A percentile compares a stretch with the other conserved stretches of the same genome.
These are phyloP conservation scores for Fusarium newnesense DNA, from an alignment of 2,329 filamentous ascomycete species.

Conservation along the genomic window DNA sequence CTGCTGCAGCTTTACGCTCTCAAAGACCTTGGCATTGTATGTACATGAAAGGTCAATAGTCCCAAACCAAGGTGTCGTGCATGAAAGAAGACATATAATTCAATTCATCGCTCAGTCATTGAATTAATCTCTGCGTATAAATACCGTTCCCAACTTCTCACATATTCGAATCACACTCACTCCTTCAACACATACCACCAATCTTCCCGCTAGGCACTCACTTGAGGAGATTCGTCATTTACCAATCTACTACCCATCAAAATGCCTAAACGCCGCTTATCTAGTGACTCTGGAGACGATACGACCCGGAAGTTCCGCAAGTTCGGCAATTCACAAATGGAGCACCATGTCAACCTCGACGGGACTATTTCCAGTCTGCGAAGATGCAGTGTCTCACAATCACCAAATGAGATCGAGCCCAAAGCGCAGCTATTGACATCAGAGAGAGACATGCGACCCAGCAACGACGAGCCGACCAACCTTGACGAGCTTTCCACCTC, in stretches of 20 bases:
- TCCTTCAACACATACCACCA: not conserved
- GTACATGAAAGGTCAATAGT: not conserved
- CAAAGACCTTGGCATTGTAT: not conserved
- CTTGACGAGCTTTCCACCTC: not conserved
- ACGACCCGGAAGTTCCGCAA: not conserved
- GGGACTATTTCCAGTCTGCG: not conserved
- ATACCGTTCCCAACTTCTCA: not conserved
- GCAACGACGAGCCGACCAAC: not conserved
- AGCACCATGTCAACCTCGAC: not conserved
- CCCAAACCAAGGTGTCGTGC: fast-evolving
- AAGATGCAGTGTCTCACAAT: not conserved
- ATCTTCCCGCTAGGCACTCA: not conserved
- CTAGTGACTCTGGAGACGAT: not conserved
- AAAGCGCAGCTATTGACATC: not conserved
- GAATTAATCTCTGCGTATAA: not conserved
- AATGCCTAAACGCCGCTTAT: not conserved
- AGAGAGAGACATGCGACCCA: not conserved
- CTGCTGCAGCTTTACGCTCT: not conserved
- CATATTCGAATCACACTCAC: not conserved
- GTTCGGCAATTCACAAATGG: not conserved
- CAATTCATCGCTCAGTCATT: not conserved
- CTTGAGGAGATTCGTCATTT: not conserved
- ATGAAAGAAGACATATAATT: not conserved
- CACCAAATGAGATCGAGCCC: no score
- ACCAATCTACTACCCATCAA: not conserved